Conservation (phyloP, 192 early-diverging fungal species). For the Backusella westeae region DNA sequence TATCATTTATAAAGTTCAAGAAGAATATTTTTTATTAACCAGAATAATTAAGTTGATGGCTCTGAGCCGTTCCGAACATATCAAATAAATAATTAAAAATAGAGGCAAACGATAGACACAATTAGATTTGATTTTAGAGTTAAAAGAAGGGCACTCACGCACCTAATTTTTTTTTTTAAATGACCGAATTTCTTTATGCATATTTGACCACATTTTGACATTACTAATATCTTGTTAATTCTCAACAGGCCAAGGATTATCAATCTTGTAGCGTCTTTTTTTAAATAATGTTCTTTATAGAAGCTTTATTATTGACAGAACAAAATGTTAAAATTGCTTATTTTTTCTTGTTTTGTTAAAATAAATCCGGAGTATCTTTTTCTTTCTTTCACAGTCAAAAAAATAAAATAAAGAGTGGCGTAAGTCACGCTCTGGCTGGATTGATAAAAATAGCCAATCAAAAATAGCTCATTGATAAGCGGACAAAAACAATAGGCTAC, state of each 20-base stretch:
- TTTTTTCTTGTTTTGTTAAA: conserved; percentile 1
- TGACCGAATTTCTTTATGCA: neutral
- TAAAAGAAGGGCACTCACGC: neutral
- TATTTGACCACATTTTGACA: neutral
- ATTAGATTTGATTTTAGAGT: neutral
- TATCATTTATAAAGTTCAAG: neutral
- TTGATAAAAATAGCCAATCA: neutral
- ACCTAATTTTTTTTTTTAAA: neutral
- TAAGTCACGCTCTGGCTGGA: neutral
- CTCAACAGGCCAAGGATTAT: neutral
- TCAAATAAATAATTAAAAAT: neutral
- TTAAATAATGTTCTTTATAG: neutral
- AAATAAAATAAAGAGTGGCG: neutral
- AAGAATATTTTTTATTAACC: neutral
- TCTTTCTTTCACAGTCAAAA: neutral
- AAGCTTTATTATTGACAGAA: neutral
- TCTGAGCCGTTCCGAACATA: neutral
- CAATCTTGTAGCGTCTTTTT: neutral
- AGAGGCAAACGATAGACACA: neutral
- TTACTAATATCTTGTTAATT: neutral
- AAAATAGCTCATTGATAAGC: conserved; percentile 4
- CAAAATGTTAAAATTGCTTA: neutral
- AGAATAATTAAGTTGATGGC: neutral
- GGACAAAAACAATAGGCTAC: neutral
- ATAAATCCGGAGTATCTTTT: neutral